Evolutionary conservation across 495 filamentous ascomycete species (phyloP).

Genomic region (Haplographium delicatum): DNA sequence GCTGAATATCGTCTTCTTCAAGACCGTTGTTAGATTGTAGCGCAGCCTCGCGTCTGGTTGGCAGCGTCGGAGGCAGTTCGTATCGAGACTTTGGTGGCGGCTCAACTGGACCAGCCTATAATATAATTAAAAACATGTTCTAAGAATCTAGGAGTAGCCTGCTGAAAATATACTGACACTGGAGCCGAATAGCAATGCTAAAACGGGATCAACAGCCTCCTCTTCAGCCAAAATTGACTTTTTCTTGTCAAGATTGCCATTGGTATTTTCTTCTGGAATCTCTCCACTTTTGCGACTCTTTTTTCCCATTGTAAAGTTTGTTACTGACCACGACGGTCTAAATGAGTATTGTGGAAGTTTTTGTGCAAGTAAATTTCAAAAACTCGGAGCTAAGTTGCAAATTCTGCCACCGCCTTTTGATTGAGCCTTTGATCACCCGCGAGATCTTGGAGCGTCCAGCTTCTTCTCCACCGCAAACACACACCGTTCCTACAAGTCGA

Average conservation of each 20-base stretch:
- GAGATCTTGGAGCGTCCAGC: neutral
- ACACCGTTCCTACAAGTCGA: neutral
- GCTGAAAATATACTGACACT: slow-evolving; percentile 53
- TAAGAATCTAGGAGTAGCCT: neutral
- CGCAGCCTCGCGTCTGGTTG: slow-evolving; percentile 25
- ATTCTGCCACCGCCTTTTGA: neutral
- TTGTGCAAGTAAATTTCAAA: neutral
- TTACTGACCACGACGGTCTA: too few relatives aligned
- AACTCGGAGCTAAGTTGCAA: neutral
- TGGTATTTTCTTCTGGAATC: slow-evolving; percentile 13
- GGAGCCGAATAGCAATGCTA: slow-evolving; percentile 74
- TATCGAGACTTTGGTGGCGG: slow-evolving; percentile 48
- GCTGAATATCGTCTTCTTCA: slow-evolving; percentile 37
- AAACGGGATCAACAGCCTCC: slow-evolving; percentile 62
- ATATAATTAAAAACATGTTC: slow-evolving; percentile 12
- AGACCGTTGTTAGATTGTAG: slow-evolving; percentile 33
- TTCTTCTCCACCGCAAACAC: neutral
- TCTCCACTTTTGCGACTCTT: slow-evolving; percentile 10
- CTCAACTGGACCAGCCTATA: slow-evolving; percentile 65
- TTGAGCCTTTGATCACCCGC: neutral
- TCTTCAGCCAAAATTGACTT: slow-evolving; percentile 18
- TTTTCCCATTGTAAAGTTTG: slow-evolving; percentile 22
- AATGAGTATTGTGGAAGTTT: neutral
- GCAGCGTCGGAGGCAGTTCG: slow-evolving; percentile 24
- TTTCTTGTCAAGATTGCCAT: slow-evolving; percentile 17